These are phyloP conservation scores for Daldinia childiae DNA, from an alignment of 495 filamentous ascomycete genomes.

Conservation along the genomic window DNA sequence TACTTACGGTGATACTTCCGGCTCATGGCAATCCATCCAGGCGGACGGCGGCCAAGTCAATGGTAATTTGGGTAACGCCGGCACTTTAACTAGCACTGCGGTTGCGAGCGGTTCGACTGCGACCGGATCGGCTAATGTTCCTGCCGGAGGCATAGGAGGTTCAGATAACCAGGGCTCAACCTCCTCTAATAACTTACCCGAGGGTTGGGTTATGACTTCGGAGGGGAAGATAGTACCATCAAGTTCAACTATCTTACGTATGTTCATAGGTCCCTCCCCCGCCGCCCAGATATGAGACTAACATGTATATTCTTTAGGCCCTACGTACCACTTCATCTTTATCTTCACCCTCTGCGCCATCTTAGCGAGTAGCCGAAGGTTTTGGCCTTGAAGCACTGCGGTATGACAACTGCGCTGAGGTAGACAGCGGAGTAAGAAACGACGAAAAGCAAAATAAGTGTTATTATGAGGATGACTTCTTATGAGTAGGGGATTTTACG, in stretches of 20 bases:
- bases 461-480: not conserved
- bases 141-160: conserved; percentile 72
- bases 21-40: conserved; percentile 73
- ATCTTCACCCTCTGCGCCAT: conserved; percentile 31
- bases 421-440: not conserved
- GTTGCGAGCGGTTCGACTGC: conserved; percentile 53
- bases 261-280: conserved; percentile 20
- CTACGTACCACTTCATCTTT: conserved; percentile 21
- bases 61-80: conserved; percentile 63
- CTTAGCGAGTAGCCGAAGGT: conserved; percentile 29
- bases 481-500: not conserved
- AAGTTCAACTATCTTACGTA: conserved; percentile 61
- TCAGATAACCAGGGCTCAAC: conserved; percentile 48
- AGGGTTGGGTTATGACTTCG: conserved; percentile 77
- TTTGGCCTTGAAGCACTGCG: conserved; percentile 41
- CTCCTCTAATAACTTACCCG: conserved; percentile 38
- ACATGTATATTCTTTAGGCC: conserved; percentile 31
- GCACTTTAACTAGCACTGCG: conserved; percentile 59
- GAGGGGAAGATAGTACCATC: conserved; percentile 74
- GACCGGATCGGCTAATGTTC: conserved; percentile 52
- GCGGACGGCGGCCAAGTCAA: conserved; percentile 65
- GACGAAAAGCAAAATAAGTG: no score
- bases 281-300: conserved; percentile 3
- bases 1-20: conserved; percentile 76
- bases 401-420: not conserved